These are phyloP conservation scores for Dissophora ornata DNA, from an alignment of 192 early-diverging fungal genomes.

Conservation along the genomic window DNA sequence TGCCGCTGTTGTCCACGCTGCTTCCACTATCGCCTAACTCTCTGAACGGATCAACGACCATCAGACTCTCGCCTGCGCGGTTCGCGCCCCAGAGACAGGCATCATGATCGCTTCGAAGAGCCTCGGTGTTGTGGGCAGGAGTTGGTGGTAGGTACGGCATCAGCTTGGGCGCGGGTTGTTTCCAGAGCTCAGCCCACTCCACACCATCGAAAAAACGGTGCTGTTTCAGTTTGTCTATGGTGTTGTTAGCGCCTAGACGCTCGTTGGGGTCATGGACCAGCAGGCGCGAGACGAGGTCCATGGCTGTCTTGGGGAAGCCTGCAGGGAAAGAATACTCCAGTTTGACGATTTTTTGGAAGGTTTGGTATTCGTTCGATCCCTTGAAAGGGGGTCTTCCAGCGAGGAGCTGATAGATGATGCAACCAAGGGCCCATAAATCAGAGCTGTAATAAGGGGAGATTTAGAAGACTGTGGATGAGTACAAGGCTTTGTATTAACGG, in stretches of 20 bases:
- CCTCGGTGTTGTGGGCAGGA: conserved; percentile 44
- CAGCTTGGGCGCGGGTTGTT: conserved; percentile 62
- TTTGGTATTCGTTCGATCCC: conserved; percentile 94
- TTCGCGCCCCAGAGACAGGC: conserved; percentile 30
- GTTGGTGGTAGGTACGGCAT: conserved; percentile 55
- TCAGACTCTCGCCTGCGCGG: conserved; percentile 31
- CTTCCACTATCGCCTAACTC: conserved; percentile 27
- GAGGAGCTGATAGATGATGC: conserved; percentile 94
- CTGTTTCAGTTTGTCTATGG: conserved; percentile 71
- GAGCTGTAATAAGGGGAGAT: conserved; percentile 54
- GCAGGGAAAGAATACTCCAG: conserved; percentile 89
- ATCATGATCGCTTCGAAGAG: conserved; percentile 39
- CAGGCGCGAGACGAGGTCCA: conserved; percentile 82
- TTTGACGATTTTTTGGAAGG: conserved; percentile 94
- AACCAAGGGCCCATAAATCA: conserved; percentile 87
- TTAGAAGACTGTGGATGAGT: not conserved
- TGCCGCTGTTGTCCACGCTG: conserved; percentile 33
- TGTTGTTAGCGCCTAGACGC: conserved; percentile 69
- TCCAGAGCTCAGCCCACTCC: conserved; percentile 73
- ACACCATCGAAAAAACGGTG: conserved; percentile 89
- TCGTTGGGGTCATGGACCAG: conserved; percentile 72
- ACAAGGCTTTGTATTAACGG: no score
- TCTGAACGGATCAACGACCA: conserved; percentile 54
- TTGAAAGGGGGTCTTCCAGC: conserved; percentile 94
- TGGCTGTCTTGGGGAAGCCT: conserved; percentile 73